Conservation (phyloP, 2,329 filamentous ascomycete species). For the Xylariaceae sp. region DNA sequence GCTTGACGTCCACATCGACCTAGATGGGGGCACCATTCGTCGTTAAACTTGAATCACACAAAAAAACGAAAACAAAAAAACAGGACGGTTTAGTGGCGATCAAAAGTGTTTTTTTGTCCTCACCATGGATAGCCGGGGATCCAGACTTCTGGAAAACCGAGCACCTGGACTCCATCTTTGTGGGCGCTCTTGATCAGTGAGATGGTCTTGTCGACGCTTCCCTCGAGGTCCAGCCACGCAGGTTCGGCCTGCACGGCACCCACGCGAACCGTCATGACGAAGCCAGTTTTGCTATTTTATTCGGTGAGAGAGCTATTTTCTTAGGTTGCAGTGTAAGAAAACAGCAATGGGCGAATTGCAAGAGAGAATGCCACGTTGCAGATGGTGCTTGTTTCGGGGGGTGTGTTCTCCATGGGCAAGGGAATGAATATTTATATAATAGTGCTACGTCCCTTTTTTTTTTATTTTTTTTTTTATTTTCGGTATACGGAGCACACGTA, state of each 20-base stretch:
- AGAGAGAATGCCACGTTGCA: background rate
- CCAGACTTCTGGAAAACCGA: slow-evolving; percentile 52
- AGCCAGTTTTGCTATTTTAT: too few relatives aligned
- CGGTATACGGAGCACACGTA: too few relatives aligned
- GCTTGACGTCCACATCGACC: slow-evolving; percentile 36
- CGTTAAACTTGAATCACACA: slow-evolving; percentile 20
- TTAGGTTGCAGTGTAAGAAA: background rate
- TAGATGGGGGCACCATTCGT: slow-evolving; percentile 24
- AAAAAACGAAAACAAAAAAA: background rate
- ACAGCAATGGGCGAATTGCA: background rate
- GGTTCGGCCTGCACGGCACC: slow-evolving; percentile 55
- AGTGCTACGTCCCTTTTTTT: too few relatives aligned
- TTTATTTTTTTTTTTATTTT: too few relatives aligned
- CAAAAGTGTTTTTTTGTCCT: slow-evolving; percentile 20
- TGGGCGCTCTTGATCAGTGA: slow-evolving; percentile 52
- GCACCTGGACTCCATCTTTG: slow-evolving; percentile 47
- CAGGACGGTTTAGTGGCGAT: background rate
- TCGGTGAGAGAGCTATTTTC: background rate
- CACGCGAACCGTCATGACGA: slow-evolving; percentile 31
- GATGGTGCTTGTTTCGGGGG: background rate
- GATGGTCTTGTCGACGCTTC: slow-evolving; percentile 51
- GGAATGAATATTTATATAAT: background rate
- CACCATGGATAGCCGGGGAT: slow-evolving; percentile 51
- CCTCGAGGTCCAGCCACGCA: slow-evolving; percentile 54
- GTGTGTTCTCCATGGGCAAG: background rate